Evolutionary conservation across 2,329 filamentous ascomycete genomes (phyloP).

Genomic region (Ophiobolus disseminans): DNA sequence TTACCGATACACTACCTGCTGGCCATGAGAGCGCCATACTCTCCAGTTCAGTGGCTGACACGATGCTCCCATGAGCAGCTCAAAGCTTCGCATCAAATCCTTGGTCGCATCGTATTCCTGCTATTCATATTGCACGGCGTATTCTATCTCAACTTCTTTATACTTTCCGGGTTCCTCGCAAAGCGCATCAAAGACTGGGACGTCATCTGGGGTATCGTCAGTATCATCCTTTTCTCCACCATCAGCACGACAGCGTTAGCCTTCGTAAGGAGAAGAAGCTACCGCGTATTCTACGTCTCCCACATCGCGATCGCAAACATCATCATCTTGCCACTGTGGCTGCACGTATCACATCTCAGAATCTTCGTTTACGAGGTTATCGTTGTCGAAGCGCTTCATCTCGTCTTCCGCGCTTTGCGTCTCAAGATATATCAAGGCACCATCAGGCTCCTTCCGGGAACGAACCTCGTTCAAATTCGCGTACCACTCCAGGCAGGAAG

Average conservation of each 20-base stretch:
- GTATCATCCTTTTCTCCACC: conserved; percentile 53
- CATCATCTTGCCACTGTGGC: conserved; percentile 59
- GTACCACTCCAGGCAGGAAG: conserved; percentile 45
- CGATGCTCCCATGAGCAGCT: conserved; percentile 62
- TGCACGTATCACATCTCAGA: conserved; percentile 63
- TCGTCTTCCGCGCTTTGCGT: conserved; percentile 46
- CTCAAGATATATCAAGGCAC: conserved; percentile 47
- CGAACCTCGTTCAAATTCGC: conserved; percentile 53
- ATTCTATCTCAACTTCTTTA: conserved; percentile 66
- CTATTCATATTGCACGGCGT: conserved; percentile 61
- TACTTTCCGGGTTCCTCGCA: conserved; percentile 56
- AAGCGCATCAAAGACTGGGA: conserved; percentile 64
- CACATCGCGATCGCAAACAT: conserved; percentile 61
- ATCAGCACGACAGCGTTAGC: conserved; percentile 59
- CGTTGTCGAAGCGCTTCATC: conserved; percentile 55
- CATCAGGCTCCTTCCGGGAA: conserved; percentile 50
- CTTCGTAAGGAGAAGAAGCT: conserved; percentile 55
- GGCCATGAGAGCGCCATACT: conserved; percentile 59
- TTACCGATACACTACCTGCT: conserved; percentile 66
- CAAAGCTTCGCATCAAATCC: conserved; percentile 64
- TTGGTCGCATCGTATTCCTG: conserved; percentile 61
- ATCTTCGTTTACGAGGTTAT: conserved; percentile 61
- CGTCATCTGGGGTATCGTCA: conserved; percentile 63
- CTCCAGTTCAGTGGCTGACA: conserved; percentile 60
- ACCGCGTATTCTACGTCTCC: conserved; percentile 62